These are phyloP conservation scores for Claviceps sp. DNA, from an alignment of 2,329 filamentous ascomycete genomes.

Conservation along the genomic window DNA sequence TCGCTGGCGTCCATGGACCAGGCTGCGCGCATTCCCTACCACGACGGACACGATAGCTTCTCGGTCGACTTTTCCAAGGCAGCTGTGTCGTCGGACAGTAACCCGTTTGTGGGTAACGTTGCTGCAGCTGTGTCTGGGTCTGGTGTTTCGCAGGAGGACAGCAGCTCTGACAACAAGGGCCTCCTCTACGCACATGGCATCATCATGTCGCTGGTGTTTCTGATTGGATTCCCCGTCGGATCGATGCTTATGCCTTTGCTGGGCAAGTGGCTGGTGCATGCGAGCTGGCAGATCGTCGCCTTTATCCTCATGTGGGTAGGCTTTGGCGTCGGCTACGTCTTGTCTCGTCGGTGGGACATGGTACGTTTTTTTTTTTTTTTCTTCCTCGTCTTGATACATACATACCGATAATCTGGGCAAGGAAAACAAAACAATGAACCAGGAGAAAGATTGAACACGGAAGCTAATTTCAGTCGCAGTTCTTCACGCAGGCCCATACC, in stretches of 20 bases:
- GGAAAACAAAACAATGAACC: background rate
- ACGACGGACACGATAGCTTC: constrained; percentile 32
- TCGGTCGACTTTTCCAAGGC: constrained; percentile 35
- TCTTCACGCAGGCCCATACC: constrained; percentile 39
- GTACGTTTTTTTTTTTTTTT: constrained; percentile 23
- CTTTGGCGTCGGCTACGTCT: constrained; percentile 42
- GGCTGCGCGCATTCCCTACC: constrained; percentile 27
- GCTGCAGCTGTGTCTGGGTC: background rate
- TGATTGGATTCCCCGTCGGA: constrained; percentile 45
- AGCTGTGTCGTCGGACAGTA: constrained; percentile 31
- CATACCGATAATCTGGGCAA: too few species aligned
- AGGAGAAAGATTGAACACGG: background rate
- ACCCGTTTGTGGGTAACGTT: constrained; percentile 31
- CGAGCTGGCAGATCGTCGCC: constrained; percentile 37
- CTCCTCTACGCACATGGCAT: constrained; percentile 38
- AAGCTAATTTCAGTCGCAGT: constrained; percentile 22
- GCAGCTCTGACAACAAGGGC: constrained; percentile 11
- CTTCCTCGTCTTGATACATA: too few species aligned
- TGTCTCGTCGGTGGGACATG: constrained; percentile 25
- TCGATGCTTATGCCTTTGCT: constrained; percentile 46
- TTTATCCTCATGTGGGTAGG: constrained; percentile 46
- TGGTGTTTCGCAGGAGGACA: constrained; percentile 1
- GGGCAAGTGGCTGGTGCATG: constrained; percentile 44
- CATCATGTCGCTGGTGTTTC: constrained; percentile 47
- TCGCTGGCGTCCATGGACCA: constrained; percentile 29